Conservation (phyloP, 2,329 filamentous ascomycete species). For the Phyllosticta paracitricarpa region DNA sequence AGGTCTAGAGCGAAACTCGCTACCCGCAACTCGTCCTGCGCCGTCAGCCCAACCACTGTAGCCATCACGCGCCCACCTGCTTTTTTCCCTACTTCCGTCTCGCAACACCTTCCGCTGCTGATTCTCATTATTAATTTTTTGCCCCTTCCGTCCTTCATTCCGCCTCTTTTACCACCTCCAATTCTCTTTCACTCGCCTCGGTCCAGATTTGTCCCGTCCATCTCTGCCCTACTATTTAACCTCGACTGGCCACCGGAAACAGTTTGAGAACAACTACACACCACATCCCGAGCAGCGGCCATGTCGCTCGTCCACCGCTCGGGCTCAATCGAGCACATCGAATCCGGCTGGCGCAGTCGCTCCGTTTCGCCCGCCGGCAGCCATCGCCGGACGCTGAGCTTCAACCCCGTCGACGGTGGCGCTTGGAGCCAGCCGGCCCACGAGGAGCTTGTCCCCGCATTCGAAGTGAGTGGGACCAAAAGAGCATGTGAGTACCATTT, state of each 20-base stretch:
- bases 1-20: not conserved
- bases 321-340: conserved; percentile 31
- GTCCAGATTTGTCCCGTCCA: too few species aligned
- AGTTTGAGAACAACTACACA: not conserved
- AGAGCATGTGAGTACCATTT: conserved; percentile 37
- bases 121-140: not conserved
- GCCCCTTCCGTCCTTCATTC: too few species aligned
- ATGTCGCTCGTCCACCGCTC: conserved; percentile 32
- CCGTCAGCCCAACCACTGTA: not conserved
- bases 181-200: not conserved
- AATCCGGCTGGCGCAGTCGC: conserved; percentile 26
- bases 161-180: not conserved
- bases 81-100: not conserved
- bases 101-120: not conserved
- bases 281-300: not conserved
- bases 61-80: not conserved
- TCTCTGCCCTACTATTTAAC: too few species aligned
- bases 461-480: conserved; percentile 45
- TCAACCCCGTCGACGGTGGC: conserved; percentile 34
- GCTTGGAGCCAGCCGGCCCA: conserved; percentile 33
- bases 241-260: too few species aligned
- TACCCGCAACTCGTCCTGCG: not conserved
- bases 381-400: conserved; percentile 37
- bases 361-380: conserved; percentile 17
- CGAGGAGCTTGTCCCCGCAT: conserved; percentile 37